A percentile compares a stretch with the other conserved stretches of the same genome.
Evolutionary conservation across 768 basidiomycete species (phyloP).

Genomic region (Lactifluus rugatus): DNA sequence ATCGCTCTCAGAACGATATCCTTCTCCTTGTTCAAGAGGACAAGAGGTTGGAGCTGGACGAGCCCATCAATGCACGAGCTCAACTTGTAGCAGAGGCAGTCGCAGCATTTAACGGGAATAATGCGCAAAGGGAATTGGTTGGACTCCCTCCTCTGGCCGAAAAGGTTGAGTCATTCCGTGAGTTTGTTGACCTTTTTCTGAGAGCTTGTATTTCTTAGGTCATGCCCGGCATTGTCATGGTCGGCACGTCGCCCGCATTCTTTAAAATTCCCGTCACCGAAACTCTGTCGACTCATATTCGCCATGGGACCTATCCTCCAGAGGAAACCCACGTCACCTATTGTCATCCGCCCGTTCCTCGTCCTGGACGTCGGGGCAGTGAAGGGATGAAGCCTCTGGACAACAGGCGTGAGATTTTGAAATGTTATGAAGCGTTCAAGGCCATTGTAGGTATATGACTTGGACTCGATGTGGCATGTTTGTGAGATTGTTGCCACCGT

Average conservation of each 20-base stretch:
- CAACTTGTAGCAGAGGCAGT: neutral
- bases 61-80: neutral
- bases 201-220: neutral
- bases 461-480: no score
- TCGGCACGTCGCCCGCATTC: neutral
- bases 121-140: neutral
- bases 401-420: constrained; percentile 7
- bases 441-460: constrained; percentile 2
- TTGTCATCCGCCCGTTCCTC: constrained; percentile 12
- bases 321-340: neutral
- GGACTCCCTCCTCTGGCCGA: neutral
- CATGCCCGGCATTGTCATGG: neutral
- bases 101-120: neutral
- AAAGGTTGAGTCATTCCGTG: neutral
- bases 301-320: neutral
- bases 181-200: neutral
- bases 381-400: constrained; percentile 21
- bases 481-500: no score
- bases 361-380: constrained; percentile 7
- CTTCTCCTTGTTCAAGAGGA: constrained; percentile 10
- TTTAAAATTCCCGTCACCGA: neutral
- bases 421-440: constrained; percentile 21
- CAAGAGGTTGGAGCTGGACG: neutral
- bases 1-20: neutral
- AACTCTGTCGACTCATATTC: neutral